These are phyloP conservation scores for Sclerotiophoma versabilis DNA, from an alignment of 2,329 filamentous ascomycete species.

Conservation along the genomic window DNA sequence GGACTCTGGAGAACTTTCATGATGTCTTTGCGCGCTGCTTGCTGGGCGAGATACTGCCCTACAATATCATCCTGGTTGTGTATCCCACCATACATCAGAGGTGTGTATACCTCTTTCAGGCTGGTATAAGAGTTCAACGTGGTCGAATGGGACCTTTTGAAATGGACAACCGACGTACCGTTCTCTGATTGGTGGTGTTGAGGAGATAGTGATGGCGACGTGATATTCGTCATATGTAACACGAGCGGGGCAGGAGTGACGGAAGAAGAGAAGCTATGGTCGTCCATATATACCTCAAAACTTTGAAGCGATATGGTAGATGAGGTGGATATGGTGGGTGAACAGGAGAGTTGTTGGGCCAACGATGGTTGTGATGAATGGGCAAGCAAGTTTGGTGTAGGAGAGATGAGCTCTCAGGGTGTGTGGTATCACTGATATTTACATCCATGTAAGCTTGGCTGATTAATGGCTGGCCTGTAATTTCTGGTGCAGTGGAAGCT, in stretches of 20 bases:
- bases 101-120: no score
- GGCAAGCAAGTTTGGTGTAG: conserved; percentile 3
- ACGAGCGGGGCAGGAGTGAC: background rate
- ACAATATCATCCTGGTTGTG: conserved; percentile 1
- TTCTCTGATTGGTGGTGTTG: background rate
- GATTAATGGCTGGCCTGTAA: background rate
- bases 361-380: background rate
- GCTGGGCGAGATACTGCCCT: conserved; percentile 1
- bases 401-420: background rate
- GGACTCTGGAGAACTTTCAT: background rate
- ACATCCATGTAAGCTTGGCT: conserved; percentile 7
- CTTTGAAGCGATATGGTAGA: background rate
- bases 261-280: background rate
- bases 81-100: background rate
- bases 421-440: background rate
- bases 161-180: background rate
- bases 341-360: background rate
- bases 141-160: background rate
- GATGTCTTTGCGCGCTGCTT: background rate
- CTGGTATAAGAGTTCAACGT: background rate
- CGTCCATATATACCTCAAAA: background rate
- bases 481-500: background rate
- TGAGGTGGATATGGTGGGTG: background rate
- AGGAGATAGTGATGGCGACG: background rate
- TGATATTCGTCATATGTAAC: conserved; percentile 2